Conservation (phyloP, 441 rosid genomes). For the Adansonia grandidieri region DNA sequence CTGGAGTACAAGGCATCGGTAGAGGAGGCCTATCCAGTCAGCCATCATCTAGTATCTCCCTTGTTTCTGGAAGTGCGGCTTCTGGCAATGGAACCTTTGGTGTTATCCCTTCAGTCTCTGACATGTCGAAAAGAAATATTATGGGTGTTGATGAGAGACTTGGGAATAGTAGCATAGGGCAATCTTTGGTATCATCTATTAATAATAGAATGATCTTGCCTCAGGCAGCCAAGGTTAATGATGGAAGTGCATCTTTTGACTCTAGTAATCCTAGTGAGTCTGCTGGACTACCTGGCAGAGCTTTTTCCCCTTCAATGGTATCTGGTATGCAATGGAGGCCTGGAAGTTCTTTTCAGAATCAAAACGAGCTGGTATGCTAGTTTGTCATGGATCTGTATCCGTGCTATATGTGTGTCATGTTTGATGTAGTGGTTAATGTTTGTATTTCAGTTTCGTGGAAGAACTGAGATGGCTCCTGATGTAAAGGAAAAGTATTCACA, state of each 20-base stretch:
- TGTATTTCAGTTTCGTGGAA: conserved; percentile 61
- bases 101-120: conserved; percentile 71
- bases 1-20: conserved; percentile 68
- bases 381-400: not conserved
- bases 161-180: conserved; percentile 63
- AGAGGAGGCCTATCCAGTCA: conserved; percentile 72
- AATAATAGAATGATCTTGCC: conserved; percentile 78
- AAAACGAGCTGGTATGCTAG: conserved; percentile 68
- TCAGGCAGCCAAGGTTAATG: conserved; percentile 70
- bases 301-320: conserved; percentile 78
- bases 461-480: conserved; percentile 97
- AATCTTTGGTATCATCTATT: conserved; percentile 74
- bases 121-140: conserved; percentile 81
- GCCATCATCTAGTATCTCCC: conserved; percentile 65
- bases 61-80: conserved; percentile 53
- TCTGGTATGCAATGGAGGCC: conserved; percentile 94
- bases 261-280: conserved; percentile 62
- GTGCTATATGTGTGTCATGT: not conserved
- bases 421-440: not conserved
- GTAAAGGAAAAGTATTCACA: conserved; percentile 89
- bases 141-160: conserved; percentile 83
- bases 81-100: conserved; percentile 65
- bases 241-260: conserved; percentile 67
- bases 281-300: conserved; percentile 66
- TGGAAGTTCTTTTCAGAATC: conserved; percentile 86